A percentile compares a stretch with the other conserved stretches of the same genome.
These are phyloP conservation scores for Hypomontagnella monticulosa DNA, from an alignment of 495 filamentous ascomycete species.

Conservation along the genomic window DNA sequence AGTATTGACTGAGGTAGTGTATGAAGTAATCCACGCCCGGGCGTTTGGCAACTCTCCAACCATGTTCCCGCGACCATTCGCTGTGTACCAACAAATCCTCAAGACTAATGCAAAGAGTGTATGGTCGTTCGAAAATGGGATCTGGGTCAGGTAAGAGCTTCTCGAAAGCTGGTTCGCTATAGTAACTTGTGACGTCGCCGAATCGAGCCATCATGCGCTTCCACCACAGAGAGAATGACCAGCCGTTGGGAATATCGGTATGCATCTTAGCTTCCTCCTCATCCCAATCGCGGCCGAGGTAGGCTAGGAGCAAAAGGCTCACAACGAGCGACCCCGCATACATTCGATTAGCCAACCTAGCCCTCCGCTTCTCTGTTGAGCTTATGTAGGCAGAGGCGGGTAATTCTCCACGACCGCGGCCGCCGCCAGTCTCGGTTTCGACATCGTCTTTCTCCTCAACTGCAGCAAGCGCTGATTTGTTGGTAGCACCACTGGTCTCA, in stretches of 20 bases:
- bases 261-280: conserved; percentile 76
- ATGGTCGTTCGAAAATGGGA: conserved; percentile 82
- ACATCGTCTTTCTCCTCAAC: conserved; percentile 66
- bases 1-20: conserved; percentile 95
- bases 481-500: conserved; percentile 64
- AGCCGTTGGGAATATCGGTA: conserved; percentile 73
- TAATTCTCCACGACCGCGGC: conserved; percentile 65
- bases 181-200: conserved; percentile 81
- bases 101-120: conserved; percentile 89
- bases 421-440: conserved; percentile 59
- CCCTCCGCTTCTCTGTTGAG: conserved; percentile 82
- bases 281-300: conserved; percentile 84
- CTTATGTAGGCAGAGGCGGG: conserved; percentile 90
- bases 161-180: conserved; percentile 94
- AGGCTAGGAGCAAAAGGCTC: conserved; percentile 60
- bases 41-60: conserved; percentile 94
- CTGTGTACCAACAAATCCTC: conserved; percentile 95
- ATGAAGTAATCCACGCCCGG: conserved; percentile 98
- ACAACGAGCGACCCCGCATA: conserved; percentile 65
- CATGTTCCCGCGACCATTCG: conserved; percentile 92
- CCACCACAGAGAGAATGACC: conserved; percentile 72
- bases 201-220: conserved; percentile 78
- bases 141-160: conserved; percentile 92
- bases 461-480: conserved; percentile 61
- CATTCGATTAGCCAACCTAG: conserved; percentile 72